A percentile compares a stretch with the other conserved stretches of the same genome.
Conservation (phyloP, 2,329 filamentous ascomycete genomes). For the Epichloe uncinata region DNA sequence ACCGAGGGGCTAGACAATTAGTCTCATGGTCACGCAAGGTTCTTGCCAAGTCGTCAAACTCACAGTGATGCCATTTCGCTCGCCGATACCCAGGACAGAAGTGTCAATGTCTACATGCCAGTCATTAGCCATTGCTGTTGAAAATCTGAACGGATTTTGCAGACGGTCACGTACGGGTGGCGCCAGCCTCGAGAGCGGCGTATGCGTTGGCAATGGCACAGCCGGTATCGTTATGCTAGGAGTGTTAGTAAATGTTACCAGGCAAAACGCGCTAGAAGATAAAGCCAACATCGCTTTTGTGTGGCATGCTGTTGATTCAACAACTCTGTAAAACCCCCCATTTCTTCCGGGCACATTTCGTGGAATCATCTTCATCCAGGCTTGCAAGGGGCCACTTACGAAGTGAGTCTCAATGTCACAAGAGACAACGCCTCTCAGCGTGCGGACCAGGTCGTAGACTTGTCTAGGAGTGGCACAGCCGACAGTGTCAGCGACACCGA, state of each 20-base stretch:
- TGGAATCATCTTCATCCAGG: not conserved
- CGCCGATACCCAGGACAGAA: slow-evolving; percentile 6
- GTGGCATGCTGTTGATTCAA: not conserved
- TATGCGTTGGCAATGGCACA: slow-evolving; percentile 83
- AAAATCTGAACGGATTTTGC: not conserved
- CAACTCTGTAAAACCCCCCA: not conserved
- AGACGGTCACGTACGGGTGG: slow-evolving; percentile 35
- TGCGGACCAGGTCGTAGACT: slow-evolving; percentile 78
- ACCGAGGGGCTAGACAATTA: slow-evolving; percentile 6
- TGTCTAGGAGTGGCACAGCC: slow-evolving; percentile 72
- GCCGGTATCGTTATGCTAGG: slow-evolving; percentile 68
- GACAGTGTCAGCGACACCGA: slow-evolving; percentile 92
- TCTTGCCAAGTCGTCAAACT: not conserved
- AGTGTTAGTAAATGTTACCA: not conserved
- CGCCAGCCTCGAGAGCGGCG: slow-evolving; percentile 75
- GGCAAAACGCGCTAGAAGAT: not conserved
- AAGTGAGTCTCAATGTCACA: slow-evolving; percentile 81
- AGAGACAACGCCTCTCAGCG: slow-evolving; percentile 39
- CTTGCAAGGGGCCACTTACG: slow-evolving; percentile 11
- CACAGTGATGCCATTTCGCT: slow-evolving; percentile 7
- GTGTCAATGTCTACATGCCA: slow-evolving; percentile 4
- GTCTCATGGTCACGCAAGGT: not conserved
- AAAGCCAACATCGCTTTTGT: not conserved
- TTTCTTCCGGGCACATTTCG: not conserved
- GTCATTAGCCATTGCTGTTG: not conserved